phyloP scores from a whole-genome alignment of 257 asterid genomes.

The Lycium barbarum region DNA sequence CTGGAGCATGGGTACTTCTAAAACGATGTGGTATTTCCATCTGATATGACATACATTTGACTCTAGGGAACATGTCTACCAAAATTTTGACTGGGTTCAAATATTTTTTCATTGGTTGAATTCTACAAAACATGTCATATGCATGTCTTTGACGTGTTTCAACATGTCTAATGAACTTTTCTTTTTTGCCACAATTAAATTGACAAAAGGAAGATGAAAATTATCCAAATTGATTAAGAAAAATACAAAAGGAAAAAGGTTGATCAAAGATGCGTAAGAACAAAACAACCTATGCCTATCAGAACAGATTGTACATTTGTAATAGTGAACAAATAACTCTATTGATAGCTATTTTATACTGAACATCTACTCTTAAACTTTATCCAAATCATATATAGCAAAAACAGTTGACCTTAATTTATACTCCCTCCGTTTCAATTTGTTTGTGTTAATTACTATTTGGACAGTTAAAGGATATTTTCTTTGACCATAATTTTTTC shows the following conservation, averaged over 20 bases:
- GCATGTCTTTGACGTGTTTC: background rate
- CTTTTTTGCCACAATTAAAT: background rate
- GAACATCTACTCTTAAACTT: background rate
- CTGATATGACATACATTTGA: background rate
- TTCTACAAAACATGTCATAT: background rate
- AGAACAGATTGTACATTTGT: background rate
- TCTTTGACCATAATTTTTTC: too few relatives aligned
- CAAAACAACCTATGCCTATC: background rate
- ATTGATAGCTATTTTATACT: background rate
- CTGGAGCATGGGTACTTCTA: background rate
- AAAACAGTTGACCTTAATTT: background rate
- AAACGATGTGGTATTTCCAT: background rate
- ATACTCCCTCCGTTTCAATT: too few relatives aligned
- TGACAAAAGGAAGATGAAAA: background rate
- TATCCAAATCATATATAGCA: background rate
- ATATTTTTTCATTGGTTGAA: conserved; percentile 6
- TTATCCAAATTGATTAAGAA: background rate
- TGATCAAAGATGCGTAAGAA: background rate
- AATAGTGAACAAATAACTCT: background rate
- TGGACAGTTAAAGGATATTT: too few relatives aligned
- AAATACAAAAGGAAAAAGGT: background rate
- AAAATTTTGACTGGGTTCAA: background rate
- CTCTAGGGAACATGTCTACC: background rate
- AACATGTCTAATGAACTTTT: background rate
- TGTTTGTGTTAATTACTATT: too few relatives aligned